Evolutionary conservation across 139 green algal species (phyloP), one percentile per base, ranked within the genome.

Genomic region (Pleodorina starrii): DNA sequence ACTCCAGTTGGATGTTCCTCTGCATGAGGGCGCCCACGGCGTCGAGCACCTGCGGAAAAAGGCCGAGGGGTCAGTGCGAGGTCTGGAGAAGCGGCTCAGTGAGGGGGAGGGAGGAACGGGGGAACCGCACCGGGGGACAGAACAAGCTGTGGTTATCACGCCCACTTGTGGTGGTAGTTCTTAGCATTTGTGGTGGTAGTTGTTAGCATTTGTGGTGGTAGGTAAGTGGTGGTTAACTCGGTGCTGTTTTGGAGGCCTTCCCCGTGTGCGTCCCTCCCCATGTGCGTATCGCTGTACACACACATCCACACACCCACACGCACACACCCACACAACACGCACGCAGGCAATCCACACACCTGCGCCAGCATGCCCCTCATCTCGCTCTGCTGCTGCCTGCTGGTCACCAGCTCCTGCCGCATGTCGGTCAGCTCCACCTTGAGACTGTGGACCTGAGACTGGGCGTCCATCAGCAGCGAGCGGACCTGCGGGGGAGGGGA

Each of bases 401-500:
- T 60, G 40, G 38, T 69, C 7, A 38, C 16, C 38, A 86, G 57
- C 79, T 86, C 79, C 16, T 44, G 40, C 11, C 79, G 57, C 44
- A 86, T 17, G 19, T 86, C 79, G 27, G 57, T 38, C 54, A 74
- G 54, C 51, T 85, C 78, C 78, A 85, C 78, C 42, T 86, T 75
- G 40, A 75, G 79, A 2, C 9, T 38, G 40, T 75, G 79, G 23
- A 75, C 79, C 79, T 86, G 79, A 0, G 79, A 59, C 79, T 86
- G 79, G 9, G 79, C 42, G 27, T 86, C 79, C 27, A 86, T 66
- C 25, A 86, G 2, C 40, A 86, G 59, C 0, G 79, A 73, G 10
- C 77, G 77, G 16, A 84, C 76, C 74, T 82, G 74, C 44, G 74
- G 5, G n/a, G n/a, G n/a, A n/a, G n/a, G n/a, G n/a, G n/a, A n/a